Base-by-base conservation (phyloP, 2,329 filamentous ascomycete genomes). In the Gaeumannomyces tritici region DNA sequence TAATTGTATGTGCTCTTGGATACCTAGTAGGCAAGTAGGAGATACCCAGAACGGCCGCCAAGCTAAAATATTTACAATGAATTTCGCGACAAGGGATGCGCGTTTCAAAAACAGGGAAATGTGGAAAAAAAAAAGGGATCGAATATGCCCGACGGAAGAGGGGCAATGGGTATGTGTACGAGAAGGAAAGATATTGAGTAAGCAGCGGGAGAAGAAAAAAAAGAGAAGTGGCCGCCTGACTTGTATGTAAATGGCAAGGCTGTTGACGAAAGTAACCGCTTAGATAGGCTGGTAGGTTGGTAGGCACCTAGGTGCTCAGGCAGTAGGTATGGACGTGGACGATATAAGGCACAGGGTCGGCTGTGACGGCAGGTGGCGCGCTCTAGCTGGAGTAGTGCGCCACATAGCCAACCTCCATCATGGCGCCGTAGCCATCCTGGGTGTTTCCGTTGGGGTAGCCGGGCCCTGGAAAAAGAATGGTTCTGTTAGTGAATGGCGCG, bases 381-480 rank as follows among this genome's bases (percentile, higher is more conserved):
- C 7, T 28, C 24, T 59, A 59, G 58, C 58, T 59, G 24, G 29
- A 28, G 54, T 71, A 72, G 59, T 68, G 68, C 3, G 69, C 70
- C 13, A 70, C 69, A 61, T 71, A 72, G 18, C 66, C 64, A 15
- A 69, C 67, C 66, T 71, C 69, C 65, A 72, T 65, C 67, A 69
- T 69, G 66, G 63, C 66, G 13, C 62, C 66, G 55, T 68, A 67
- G 28, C 70, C 69, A 51, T 63, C 65, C 42, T 62, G 18, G 2
- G 67, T 72, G 26, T 59, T 57, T n/a, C 29, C 33, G 66, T 79
- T 78, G 3, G 81, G 79, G 18, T 69, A 24, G 5, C 81, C 81
- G 59, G 80, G 60, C 60, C 76, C 80, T 67, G 33, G 12, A 7
- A n/a, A 27, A n/a, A 8, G 28, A 21, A 65, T 62, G 28, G 33